Evolutionary conservation across 192 early-diverging fungal species (phyloP), one percentile per base, ranked within the genome.

Genomic region (Backusella morwellensis): DNA sequence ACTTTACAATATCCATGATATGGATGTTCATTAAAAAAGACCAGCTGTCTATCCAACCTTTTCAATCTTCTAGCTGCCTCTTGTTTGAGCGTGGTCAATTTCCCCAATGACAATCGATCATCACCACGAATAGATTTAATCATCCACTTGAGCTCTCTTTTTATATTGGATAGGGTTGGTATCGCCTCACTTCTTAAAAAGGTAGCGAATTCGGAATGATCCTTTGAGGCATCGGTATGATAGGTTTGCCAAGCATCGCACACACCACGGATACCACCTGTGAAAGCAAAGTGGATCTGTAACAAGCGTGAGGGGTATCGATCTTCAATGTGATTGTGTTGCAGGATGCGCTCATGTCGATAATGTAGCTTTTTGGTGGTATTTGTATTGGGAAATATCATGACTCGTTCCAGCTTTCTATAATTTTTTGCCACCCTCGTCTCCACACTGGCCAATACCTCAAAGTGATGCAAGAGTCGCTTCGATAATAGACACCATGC

Each of bases 191-290:
- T 67, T 38, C 73, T 54, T 54, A 79, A 9, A 70, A 79, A 79
- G 6, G 32, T 38, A 6, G 66, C 78, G 15, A 75, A 66, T 4
- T 74, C 73, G 12, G 40, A 21, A n/a, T 79, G 78, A 38, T 75
- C 66, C 44, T 71, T 68, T 7, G 68, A 44, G 0, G 35, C 35
- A 11, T 74, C 70, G 8, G 32, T 35, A 44, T 79, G 78, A 19
- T 79, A 75, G 0, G 23, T 17, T 35, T 79, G 73, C 78, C 78
- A 79, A 11, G 73, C 78, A 35, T 79, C 73, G 42, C 72, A 75
- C 21, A 74, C 72, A 8, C 50, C 40, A 34, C 78, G 72, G 15
- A 79, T 52, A 1, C 73, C 73, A 0, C 72, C 71, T 7, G 38
- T 23, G 17, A 47, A 72, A 21, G 77, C 42, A 66, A 78, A 78